Evolutionary conservation across 768 basidiomycete genomes (phyloP).

Genomic region (Russula brevipes): DNA sequence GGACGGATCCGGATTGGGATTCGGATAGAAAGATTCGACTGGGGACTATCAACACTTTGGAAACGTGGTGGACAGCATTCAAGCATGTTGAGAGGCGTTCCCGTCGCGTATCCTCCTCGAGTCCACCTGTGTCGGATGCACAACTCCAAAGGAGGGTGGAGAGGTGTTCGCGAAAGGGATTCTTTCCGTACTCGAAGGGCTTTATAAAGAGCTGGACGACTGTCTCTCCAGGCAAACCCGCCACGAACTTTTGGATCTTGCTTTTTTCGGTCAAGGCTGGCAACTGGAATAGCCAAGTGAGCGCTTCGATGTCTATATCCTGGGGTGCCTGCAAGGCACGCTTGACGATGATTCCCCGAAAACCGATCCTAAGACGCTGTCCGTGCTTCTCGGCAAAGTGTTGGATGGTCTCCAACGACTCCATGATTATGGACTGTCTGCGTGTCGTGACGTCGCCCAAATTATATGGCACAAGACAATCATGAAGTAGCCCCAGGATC

Average conservation of each 20-base stretch:
- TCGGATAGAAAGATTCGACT: too few relatives aligned
- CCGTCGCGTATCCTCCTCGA: neutral
- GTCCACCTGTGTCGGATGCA: neutral
- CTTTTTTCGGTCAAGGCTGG: neutral
- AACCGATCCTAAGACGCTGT: neutral
- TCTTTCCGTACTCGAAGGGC: neutral
- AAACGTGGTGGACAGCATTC: neutral
- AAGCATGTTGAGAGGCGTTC: neutral
- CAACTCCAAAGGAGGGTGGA: conserved; percentile 7
- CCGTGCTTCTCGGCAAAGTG: neutral
- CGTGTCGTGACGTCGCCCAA: neutral
- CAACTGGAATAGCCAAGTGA: neutral
- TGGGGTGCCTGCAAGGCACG: neutral
- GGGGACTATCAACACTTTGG: neutral
- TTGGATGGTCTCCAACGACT: neutral
- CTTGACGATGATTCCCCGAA: conserved; percentile 1
- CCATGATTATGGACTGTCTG: neutral
- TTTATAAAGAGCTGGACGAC: neutral
- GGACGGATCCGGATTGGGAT: neutral
- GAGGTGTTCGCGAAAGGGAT: neutral
- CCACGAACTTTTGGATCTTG: conserved; percentile 6
- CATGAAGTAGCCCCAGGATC: neutral
- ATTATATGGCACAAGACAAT: neutral
- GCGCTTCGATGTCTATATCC: neutral
- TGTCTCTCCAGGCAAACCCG: neutral